Evolutionary conservation across 306 rosid species (phyloP).

Genomic region (Lathyrus oleraceus): DNA sequence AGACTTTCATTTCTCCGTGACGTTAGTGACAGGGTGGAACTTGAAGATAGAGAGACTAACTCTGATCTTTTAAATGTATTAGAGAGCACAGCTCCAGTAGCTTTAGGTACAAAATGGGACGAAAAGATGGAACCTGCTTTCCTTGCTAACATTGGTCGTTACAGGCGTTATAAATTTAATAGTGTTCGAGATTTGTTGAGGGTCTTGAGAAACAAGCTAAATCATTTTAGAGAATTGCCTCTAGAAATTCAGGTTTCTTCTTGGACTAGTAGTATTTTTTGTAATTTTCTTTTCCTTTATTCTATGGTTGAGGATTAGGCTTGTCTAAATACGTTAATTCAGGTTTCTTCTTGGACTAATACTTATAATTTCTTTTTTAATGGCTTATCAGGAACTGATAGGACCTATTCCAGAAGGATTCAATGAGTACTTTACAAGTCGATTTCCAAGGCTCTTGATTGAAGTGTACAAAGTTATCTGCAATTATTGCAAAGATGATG

Average conservation of each 20-base stretch:
- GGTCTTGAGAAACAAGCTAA: constrained; percentile 80
- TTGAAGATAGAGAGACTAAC: constrained; percentile 62
- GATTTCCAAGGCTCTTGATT: constrained; percentile 67
- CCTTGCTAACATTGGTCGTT: constrained; percentile 63
- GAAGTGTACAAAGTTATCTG: constrained; percentile 61
- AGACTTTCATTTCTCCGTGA: constrained; percentile 84
- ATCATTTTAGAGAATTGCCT: constrained; percentile 83
- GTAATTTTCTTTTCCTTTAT: background rate
- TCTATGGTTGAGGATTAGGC: background rate
- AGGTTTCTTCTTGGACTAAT: background rate
- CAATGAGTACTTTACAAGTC: constrained; percentile 55
- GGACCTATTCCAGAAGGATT: constrained; percentile 74
- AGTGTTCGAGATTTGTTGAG: constrained; percentile 83
- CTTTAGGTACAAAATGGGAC: constrained; percentile 74
- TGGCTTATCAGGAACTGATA: constrained; percentile 44
- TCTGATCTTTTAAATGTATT: constrained; percentile 61
- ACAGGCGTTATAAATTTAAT: constrained; percentile 70
- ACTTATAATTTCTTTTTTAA: background rate
- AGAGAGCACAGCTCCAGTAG: constrained; percentile 56
- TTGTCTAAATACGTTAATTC: background rate
- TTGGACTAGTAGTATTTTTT: background rate
- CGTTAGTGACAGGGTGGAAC: constrained; percentile 77
- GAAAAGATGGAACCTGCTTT: constrained; percentile 67
- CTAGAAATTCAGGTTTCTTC: constrained; percentile 72
- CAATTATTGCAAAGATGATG: constrained; percentile 54